These are phyloP conservation scores for Mucor velutinosus DNA, from an alignment of 371 early-diverging fungal species.

Conservation along the genomic window DNA sequence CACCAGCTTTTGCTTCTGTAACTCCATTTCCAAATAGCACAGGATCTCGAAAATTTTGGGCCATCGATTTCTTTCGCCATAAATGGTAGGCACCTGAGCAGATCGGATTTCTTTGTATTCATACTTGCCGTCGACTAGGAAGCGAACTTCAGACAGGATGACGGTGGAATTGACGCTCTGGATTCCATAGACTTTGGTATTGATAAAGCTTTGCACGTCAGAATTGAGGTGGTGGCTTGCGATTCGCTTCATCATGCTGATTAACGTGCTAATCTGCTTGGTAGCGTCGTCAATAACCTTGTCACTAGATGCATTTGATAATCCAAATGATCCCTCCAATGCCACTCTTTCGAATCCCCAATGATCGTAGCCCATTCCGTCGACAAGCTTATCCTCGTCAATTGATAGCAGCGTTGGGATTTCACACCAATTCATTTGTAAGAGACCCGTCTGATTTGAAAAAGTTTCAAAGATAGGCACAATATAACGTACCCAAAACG, in stretches of 20 bases:
- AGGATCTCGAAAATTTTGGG: conserved; percentile 11
- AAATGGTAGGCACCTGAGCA: conserved; percentile 10
- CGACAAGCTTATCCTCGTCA: not conserved
- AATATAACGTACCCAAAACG: conserved; percentile 12
- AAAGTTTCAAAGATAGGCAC: conserved; percentile 16
- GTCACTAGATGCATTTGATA: not conserved
- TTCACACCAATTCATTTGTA: conserved; percentile 13
- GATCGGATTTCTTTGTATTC: conserved; percentile 5
- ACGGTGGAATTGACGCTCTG: conserved; percentile 5
- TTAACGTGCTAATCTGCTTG: conserved; percentile 12
- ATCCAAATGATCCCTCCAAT: conserved; percentile 17
- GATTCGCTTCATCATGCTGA: conserved; percentile 19
- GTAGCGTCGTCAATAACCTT: conserved; percentile 19
- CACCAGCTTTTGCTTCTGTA: conserved; percentile 2
- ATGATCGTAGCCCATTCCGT: conserved; percentile 7
- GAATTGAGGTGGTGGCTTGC: conserved; percentile 16
- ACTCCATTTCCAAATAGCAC: conserved; percentile 4
- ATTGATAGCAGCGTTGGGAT: not conserved
- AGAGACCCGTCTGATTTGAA: conserved; percentile 12
- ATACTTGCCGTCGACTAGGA: not conserved
- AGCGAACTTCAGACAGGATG: conserved; percentile 3
- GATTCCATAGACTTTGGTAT: conserved; percentile 7
- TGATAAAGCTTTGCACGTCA: conserved; percentile 7
- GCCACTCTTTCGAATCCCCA: conserved; percentile 9
- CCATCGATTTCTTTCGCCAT: conserved; percentile 8